These are phyloP conservation scores for Ceratobasidium sp. DNA, from an alignment of 1,284 basidiomycete species.

Conservation along the genomic window DNA sequence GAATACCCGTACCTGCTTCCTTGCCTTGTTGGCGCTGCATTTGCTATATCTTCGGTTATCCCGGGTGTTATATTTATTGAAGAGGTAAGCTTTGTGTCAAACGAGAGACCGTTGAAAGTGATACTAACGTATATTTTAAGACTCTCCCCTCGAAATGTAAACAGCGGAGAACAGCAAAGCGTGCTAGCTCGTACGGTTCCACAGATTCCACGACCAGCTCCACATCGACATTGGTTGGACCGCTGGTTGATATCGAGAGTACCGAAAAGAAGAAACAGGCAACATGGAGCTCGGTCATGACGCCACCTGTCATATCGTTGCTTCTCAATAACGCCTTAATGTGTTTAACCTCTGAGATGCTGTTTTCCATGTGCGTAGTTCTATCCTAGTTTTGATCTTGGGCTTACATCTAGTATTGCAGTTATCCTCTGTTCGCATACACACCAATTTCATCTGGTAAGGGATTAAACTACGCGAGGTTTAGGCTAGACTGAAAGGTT, in stretches of 20 bases:
- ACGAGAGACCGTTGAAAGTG: not conserved
- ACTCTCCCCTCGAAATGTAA: constrained; percentile 39
- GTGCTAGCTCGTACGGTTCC: constrained; percentile 30
- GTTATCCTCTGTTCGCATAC: constrained; percentile 46
- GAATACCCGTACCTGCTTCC: constrained; percentile 45
- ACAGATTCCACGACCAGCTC: constrained; percentile 12
- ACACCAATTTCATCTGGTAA: constrained; percentile 44
- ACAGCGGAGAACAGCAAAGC: constrained; percentile 33
- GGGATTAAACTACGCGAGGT: constrained; percentile 34
- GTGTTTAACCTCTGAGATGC: constrained; percentile 41
- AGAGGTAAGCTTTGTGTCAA: constrained; percentile 43
- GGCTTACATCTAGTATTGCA: constrained; percentile 20
- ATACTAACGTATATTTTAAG: constrained; percentile 4
- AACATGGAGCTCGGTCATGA: constrained; percentile 40
- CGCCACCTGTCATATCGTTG: constrained; percentile 38
- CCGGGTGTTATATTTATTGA: constrained; percentile 42
- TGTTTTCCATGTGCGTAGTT: constrained; percentile 42
- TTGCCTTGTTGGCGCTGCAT: constrained; percentile 44
- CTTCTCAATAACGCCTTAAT: constrained; percentile 38
- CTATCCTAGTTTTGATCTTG: not conserved
- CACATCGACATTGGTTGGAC: constrained; percentile 7
- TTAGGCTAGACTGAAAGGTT: not conserved
- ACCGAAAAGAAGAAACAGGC: constrained; percentile 5
- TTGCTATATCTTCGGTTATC: constrained; percentile 44
- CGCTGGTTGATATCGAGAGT: constrained; percentile 45